Base-by-base conservation (phyloP, 2,329 filamentous ascomycete genomes). In the Penicillium concentricum region DNA sequence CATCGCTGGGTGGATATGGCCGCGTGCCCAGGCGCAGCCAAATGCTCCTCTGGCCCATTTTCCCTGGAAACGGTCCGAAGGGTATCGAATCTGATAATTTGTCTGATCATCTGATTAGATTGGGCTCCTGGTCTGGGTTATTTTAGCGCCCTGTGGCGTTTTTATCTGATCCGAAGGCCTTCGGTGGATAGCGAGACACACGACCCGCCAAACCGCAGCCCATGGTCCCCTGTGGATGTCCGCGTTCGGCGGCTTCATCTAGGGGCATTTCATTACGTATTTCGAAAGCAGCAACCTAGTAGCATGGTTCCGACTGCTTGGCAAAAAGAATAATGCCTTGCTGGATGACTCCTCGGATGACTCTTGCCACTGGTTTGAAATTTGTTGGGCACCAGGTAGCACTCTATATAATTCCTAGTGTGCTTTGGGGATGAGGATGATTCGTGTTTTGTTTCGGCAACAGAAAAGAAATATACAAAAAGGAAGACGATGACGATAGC, bases 101-200 rank as follows among this genome's bases (percentile, higher is more conserved):
- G 0, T 13, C 35, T 42, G 20, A 35, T 35, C 15, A 54, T 54
- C 51, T 49, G 44, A 54, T 54, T 42, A 54, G 51, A 54, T 54
- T 41, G 8, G 13, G 7, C 28, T 41, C 3, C 2, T 46, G 12
- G 26, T 15, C 20, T 22, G 5, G 28, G 12, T 34, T 15, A 5
- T 28, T 16, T 26, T 52, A 30, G 44, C 28, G 18, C 15, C 16
- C 6, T 18, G 51, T 34, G 51, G 51, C 44, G 37, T 8, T 42
- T 47, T 49, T 54, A 54, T 54, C 51, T 54, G 51, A 54, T 49
- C 51, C 44, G 37, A 41, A 28, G 4, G 5, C 26, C n/a, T 20
- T 48, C 32, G 28, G 20, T 26, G 28, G 37, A 42, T 41, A 41
- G 6, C 9, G 7, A 44, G 28, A 44, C 15, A 43, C 4, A 24